Evolutionary conservation across 352 stramenopile genomes (phyloP).

Genomic region (Stramenopiles sp.): DNA sequence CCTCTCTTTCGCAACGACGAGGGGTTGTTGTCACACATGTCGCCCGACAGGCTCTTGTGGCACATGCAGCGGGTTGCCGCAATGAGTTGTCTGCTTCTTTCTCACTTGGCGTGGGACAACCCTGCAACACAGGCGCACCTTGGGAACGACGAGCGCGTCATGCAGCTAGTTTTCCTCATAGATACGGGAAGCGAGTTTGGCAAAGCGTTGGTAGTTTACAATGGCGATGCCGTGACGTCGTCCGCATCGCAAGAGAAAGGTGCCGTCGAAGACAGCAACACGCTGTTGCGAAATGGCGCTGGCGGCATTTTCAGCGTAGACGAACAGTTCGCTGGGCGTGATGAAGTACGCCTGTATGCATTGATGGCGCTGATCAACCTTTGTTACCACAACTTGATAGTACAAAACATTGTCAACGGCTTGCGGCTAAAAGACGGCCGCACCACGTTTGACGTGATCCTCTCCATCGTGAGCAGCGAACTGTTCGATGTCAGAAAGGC

Average conservation of each 20-base stretch:
- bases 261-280: neutral
- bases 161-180: neutral
- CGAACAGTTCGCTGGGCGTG: neutral
- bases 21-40: neutral
- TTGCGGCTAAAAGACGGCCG: neutral
- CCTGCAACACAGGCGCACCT: neutral
- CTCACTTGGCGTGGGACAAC: neutral
- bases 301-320: neutral
- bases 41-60: neutral
- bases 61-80: neutral
- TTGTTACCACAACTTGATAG: neutral
- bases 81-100: constrained; percentile 1
- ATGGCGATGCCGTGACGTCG: neutral
- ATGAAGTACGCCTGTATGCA: constrained; percentile 1
- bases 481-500: neutral
- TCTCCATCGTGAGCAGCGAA: neutral
- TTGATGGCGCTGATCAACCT: neutral
- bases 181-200: neutral
- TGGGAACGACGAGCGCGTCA: neutral
- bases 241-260: neutral
- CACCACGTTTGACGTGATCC: neutral
- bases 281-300: neutral
- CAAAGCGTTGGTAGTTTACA: neutral
- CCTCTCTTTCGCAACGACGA: neutral
- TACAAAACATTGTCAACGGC: neutral